Conservation (phyloP, 352 stramenopile genomes). For the Pythium folliculosum region DNA sequence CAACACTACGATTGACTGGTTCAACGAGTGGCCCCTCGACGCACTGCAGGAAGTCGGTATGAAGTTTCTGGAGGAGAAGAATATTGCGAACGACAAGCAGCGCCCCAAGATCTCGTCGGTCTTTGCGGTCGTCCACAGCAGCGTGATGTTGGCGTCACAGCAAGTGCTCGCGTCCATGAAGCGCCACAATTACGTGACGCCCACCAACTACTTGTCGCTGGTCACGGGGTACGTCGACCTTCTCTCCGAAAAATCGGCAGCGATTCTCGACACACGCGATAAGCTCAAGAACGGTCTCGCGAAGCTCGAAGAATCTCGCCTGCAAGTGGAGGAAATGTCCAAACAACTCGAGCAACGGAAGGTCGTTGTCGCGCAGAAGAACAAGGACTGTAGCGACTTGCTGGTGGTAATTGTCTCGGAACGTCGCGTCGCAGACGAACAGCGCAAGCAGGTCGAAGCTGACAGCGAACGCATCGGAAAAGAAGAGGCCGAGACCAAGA, state of each 20-base stretch:
- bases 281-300: constrained; percentile 84
- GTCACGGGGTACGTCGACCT: constrained; percentile 91
- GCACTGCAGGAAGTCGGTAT: constrained; percentile 92
- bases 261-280: constrained; percentile 74
- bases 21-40: constrained; percentile 92
- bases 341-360: constrained; percentile 89
- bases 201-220: constrained; percentile 93
- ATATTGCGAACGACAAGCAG: constrained; percentile 68
- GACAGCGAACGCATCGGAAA: constrained; percentile 91
- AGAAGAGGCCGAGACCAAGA: constrained; percentile 92
- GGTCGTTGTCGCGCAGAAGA: constrained; percentile 87
- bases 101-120: constrained; percentile 84
- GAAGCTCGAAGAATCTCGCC: constrained; percentile 80
- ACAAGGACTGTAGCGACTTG: constrained; percentile 95
- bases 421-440: constrained; percentile 92
- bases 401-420: constrained; percentile 94
- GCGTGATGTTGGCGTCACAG: constrained; percentile 76
- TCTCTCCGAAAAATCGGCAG: constrained; percentile 69
- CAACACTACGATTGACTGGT: constrained; percentile 94
- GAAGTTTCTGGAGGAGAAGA: constrained; percentile 92
- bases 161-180: constrained; percentile 90
- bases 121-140: constrained; percentile 90
- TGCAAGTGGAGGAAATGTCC: constrained; percentile 87
- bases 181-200: constrained; percentile 94
- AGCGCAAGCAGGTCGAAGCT: constrained; percentile 93